Percentiles rank a stretch among this genome's conserved stretches.
Evolutionary conservation across 768 basidiomycete genomes (phyloP).

Genomic region (Lentinula detonsa): DNA sequence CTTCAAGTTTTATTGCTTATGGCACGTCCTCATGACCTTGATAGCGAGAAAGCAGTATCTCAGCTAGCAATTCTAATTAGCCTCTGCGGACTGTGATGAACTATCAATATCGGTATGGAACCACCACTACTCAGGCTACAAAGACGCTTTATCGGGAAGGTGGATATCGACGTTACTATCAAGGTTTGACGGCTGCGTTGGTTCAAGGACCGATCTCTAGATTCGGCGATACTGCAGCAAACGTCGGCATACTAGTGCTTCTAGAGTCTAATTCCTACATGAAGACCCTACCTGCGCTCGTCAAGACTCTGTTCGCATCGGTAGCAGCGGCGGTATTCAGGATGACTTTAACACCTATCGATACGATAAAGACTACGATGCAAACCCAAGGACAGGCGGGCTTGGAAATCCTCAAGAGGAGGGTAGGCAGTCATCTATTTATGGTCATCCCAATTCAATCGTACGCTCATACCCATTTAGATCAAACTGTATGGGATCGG

Average conservation of each 20-base stretch:
- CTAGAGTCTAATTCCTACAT: constrained; percentile 72
- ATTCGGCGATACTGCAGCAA: constrained; percentile 95
- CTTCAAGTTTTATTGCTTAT: constrained; percentile 89
- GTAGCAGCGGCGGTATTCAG: constrained; percentile 78
- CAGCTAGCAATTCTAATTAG: constrained; percentile 25
- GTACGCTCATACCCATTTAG: constrained; percentile 23
- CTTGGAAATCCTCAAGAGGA: constrained; percentile 52
- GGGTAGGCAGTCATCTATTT: constrained; percentile 37
- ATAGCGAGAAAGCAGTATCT: neutral
- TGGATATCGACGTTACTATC: constrained; percentile 81
- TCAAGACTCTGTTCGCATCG: constrained; percentile 79
- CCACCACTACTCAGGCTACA: constrained; percentile 58
- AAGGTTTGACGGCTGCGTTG: constrained; percentile 80
- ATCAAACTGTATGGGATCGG: constrained; percentile 71
- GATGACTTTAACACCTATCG: constrained; percentile 89
- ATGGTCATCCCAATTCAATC: neutral
- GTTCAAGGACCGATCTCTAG: constrained; percentile 80
- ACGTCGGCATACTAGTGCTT: constrained; percentile 85
- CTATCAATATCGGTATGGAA: constrained; percentile 91
- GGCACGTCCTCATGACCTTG: constrained; percentile 28
- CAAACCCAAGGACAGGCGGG: constrained; percentile 84
- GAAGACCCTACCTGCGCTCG: constrained; percentile 48
- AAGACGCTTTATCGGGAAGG: constrained; percentile 71
- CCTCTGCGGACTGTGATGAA: constrained; percentile 98
- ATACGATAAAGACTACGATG: constrained; percentile 93